Conservation (phyloP, 2,329 filamentous ascomycete species). For the Cercospora zeina region DNA sequence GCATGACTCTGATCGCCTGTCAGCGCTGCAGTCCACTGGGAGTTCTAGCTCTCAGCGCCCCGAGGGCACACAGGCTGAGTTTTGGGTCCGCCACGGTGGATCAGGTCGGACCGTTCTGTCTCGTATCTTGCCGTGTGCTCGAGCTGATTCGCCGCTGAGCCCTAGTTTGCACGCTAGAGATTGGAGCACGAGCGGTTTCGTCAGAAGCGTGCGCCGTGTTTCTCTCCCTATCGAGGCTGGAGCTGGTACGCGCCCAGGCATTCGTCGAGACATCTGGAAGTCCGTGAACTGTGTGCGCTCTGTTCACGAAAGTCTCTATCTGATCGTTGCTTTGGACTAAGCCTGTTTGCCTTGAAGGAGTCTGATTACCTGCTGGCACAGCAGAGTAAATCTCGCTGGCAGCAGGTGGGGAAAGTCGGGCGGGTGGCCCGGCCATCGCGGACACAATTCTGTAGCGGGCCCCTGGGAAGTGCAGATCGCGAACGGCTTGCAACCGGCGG, state of each 20-base stretch:
- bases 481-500: neutral
- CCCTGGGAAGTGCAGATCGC: constrained; percentile 6
- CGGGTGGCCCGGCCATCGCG: neutral
- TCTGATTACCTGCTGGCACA: too few species aligned
- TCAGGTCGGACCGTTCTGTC: neutral
- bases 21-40: neutral
- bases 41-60: neutral
- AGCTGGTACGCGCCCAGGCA: neutral
- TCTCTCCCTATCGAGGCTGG: neutral
- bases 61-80: neutral
- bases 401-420: neutral
- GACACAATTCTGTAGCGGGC: constrained; percentile 5
- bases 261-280: neutral
- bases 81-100: neutral
- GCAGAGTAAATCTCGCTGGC: neutral
- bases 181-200: neutral
- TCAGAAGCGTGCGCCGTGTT: neutral
- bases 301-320: neutral
- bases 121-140: neutral
- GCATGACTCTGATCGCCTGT: neutral
- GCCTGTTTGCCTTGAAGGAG: neutral
- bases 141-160: neutral
- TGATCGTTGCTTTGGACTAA: neutral
- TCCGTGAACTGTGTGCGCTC: neutral
- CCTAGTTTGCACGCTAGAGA: neutral